Percentiles rank a stretch among this genome's conserved stretches.
phyloP scores from a whole-genome alignment of 495 filamentous ascomycete species.

The Hyaloscypha hepaticicola region DNA sequence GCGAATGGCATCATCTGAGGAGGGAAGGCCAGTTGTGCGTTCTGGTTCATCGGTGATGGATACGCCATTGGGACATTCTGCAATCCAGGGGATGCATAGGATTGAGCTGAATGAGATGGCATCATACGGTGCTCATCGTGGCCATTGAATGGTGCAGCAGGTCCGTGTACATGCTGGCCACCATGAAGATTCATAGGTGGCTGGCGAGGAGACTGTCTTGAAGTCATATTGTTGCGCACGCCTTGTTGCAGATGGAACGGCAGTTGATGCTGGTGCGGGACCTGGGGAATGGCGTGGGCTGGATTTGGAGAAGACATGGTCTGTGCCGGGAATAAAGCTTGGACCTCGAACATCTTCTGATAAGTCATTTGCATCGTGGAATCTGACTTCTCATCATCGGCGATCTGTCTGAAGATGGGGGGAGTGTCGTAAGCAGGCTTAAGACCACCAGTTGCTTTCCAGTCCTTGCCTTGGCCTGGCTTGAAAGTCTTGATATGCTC shows the following conservation, averaged over 20 bases:
- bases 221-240: constrained; percentile 36
- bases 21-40: constrained; percentile 67
- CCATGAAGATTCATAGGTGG: constrained; percentile 64
- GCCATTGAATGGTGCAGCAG: constrained; percentile 59
- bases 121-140: constrained; percentile 86
- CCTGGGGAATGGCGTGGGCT: constrained; percentile 48
- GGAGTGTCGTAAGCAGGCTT: constrained; percentile 72
- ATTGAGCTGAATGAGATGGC: constrained; percentile 74
- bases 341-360: constrained; percentile 72
- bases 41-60: constrained; percentile 65
- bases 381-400: constrained; percentile 59
- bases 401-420: constrained; percentile 71
- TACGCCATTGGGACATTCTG: constrained; percentile 68
- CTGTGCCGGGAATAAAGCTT: constrained; percentile 46
- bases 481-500: constrained; percentile 73
- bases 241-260: constrained; percentile 62
- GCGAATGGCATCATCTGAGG: constrained; percentile 69
- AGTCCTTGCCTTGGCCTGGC: constrained; percentile 59
- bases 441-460: constrained; percentile 71
- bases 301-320: constrained; percentile 68
- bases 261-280: constrained; percentile 68
- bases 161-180: constrained; percentile 60
- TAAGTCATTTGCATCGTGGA: constrained; percentile 60
- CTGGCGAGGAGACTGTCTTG: constrained; percentile 62
- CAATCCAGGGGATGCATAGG: constrained; percentile 75